Evolutionary conservation across 1,284 basidiomycete species (phyloP).

Genomic region (Volvariella volvacea): DNA sequence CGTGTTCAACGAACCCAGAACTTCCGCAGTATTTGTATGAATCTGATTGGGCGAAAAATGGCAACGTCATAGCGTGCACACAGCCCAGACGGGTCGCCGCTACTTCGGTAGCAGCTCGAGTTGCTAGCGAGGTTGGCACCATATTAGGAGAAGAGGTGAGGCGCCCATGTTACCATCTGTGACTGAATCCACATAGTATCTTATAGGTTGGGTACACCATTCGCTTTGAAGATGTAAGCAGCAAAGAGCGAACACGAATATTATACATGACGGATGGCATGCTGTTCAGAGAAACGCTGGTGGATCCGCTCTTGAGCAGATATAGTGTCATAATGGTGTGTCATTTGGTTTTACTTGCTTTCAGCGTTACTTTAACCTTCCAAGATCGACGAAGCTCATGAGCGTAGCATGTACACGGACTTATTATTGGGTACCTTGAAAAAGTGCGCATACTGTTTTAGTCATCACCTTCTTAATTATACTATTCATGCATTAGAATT

Average conservation of each 20-base stretch:
- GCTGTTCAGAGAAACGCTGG: slow-evolving; percentile 90
- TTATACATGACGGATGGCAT: slow-evolving; percentile 98
- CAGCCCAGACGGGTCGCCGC: slow-evolving; percentile 95
- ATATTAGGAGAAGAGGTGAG: slow-evolving; percentile 85
- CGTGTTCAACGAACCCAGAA: slow-evolving; percentile 41
- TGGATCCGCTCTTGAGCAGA: slow-evolving; percentile 81
- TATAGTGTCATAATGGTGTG: slow-evolving; percentile 94
- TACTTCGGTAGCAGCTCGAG: slow-evolving; percentile 87
- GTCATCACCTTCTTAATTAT: slow-evolving; percentile 15
- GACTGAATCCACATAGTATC: neutral
- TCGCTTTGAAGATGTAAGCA: slow-evolving; percentile 91
- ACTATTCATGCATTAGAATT: slow-evolving; percentile 50
- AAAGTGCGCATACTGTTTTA: slow-evolving; percentile 46
- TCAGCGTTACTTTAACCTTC: slow-evolving; percentile 4
- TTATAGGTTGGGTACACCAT: slow-evolving; percentile 98
- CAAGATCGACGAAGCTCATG: slow-evolving; percentile 96
- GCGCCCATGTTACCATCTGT: slow-evolving; percentile 1
- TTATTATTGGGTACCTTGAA: slow-evolving; percentile 88
- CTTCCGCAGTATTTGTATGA: slow-evolving; percentile 92
- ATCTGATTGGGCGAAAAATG: slow-evolving; percentile 80
- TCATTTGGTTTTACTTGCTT: slow-evolving; percentile 7
- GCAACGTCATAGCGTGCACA: slow-evolving; percentile 82
- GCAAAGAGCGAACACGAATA: slow-evolving; percentile 79
- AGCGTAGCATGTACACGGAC: slow-evolving; percentile 92
- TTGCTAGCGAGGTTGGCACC: slow-evolving; percentile 85